Evolutionary conservation across 768 basidiomycete genomes (phyloP), one percentile per base, ranked within the genome.

Genomic region (Amyloporia xantha): DNA sequence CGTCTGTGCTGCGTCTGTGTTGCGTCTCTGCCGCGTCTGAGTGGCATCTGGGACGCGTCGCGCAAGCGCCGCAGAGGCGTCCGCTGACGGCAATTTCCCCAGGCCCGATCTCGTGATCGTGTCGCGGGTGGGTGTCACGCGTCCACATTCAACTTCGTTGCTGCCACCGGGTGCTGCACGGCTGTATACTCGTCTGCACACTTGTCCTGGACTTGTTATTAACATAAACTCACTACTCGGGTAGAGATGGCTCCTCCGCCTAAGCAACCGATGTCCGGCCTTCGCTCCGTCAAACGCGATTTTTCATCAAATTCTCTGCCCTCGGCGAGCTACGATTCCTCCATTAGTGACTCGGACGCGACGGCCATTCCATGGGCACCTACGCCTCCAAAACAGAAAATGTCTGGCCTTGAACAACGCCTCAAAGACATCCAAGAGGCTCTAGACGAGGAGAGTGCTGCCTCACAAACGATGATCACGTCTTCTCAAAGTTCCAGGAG

Each of bases 351-450:
- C 27, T 44, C 57, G 20, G 56, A 53, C 41, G 17, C 50, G 10
- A 51, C 54, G 44, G n/a, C 48, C 9, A 53, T 53, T 25, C 48
- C 52, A 12, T 52, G 50, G 52, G 45, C 59, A 20, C 52, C 49
- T 1, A 58, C 50, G 9, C 53, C 55, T 3, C 53, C 52, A 2
- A 50, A 49, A 36, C 41, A 26, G 11, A 46, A 33, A 21, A 24
- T 53, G 0, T 48, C 55, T 1, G 53, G 55, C 3, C 40, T 55
- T 2, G 65, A 66, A 28, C 57, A 67, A 30, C 78, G 84, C 17
- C 61, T 86, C 5, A 75, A 71, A 55, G 69, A 74, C 44, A 85
- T 86, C 41, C 74, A 82, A 58, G 77, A 74, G 35, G 82, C 76
- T 3, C 67, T 86, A 3, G 54, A 27, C 59, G 66, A 36, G 61